Conservation (phyloP, 306 rosid species). For the Fragaria iinumae region DNA sequence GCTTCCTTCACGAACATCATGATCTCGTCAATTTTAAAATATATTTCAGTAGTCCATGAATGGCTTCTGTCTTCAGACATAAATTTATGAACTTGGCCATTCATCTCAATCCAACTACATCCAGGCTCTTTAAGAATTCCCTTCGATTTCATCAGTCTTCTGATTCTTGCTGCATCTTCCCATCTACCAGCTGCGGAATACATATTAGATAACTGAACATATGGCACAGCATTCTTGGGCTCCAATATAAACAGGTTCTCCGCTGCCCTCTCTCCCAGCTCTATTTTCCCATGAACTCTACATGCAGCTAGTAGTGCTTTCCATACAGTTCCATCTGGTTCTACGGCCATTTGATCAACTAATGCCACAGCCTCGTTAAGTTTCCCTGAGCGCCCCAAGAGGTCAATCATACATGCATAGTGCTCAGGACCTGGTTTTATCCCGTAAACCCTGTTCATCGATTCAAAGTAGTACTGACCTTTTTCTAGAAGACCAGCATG, state of each 20-base stretch:
- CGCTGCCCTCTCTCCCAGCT: conserved; percentile 69
- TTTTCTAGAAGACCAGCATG: conserved; percentile 78
- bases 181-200: conserved; percentile 67
- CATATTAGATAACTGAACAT: conserved; percentile 74
- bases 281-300: conserved; percentile 70
- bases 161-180: conserved; percentile 65
- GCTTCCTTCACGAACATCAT: conserved; percentile 47
- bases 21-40: conserved; percentile 61
- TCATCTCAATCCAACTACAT: conserved; percentile 79
- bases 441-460: conserved; percentile 63
- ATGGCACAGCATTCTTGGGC: conserved; percentile 66
- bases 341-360: conserved; percentile 55
- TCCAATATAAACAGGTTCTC: conserved; percentile 61
- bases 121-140: conserved; percentile 87
- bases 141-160: conserved; percentile 71
- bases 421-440: conserved; percentile 47
- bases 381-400: conserved; percentile 75
- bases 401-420: conserved; percentile 82
- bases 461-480: conserved; percentile 55
- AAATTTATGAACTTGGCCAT: conserved; percentile 60
- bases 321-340: conserved; percentile 89
- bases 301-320: conserved; percentile 88
- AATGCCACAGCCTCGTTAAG: conserved; percentile 61
- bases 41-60: conserved; percentile 58
- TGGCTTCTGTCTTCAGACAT: conserved; percentile 83